Conservation (phyloP, 108 stramenopile genomes). For the Fragilariopsis cylindrus region DNA sequence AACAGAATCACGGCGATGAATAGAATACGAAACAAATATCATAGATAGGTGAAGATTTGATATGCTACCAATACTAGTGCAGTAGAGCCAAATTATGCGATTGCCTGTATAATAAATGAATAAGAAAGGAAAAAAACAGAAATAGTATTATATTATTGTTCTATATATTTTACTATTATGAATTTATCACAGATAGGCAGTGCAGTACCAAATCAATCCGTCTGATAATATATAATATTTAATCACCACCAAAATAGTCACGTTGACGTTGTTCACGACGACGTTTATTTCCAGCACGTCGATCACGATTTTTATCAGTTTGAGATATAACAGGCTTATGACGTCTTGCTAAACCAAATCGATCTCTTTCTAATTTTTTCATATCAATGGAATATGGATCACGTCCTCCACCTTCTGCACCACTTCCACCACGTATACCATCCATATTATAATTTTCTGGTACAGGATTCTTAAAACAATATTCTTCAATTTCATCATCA, state of each 20-base stretch:
- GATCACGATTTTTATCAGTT: conserved; percentile 22
- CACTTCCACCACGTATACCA: neutral
- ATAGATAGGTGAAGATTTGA: too few species aligned
- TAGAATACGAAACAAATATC: too few species aligned
- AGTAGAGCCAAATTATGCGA: too few species aligned
- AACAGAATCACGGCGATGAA: too few species aligned
- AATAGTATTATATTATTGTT: too few species aligned
- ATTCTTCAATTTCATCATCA: conserved; percentile 77
- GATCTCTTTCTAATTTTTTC: conserved; percentile 20
- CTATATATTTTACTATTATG: too few species aligned
- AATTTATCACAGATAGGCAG: too few species aligned
- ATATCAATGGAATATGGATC: neutral
- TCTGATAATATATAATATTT: too few species aligned
- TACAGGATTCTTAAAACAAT: conserved; percentile 66
- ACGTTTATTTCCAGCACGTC: conserved; percentile 11
- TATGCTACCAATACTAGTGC: too few species aligned
- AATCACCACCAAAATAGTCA: neutral
- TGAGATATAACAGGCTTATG: conserved; percentile 29
- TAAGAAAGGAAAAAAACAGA: too few species aligned
- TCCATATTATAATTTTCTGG: conserved; percentile 34
- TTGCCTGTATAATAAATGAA: too few species aligned
- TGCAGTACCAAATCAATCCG: too few species aligned
- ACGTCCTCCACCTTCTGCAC: neutral
- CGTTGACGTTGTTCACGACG: conserved; percentile 11
- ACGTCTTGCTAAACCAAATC: conserved; percentile 3